Percentiles rank a stretch among this genome's conserved stretches.
Evolutionary conservation across 2,329 filamentous ascomycete species (phyloP).

Genomic region (Pseudogymnoascus sp.): DNA sequence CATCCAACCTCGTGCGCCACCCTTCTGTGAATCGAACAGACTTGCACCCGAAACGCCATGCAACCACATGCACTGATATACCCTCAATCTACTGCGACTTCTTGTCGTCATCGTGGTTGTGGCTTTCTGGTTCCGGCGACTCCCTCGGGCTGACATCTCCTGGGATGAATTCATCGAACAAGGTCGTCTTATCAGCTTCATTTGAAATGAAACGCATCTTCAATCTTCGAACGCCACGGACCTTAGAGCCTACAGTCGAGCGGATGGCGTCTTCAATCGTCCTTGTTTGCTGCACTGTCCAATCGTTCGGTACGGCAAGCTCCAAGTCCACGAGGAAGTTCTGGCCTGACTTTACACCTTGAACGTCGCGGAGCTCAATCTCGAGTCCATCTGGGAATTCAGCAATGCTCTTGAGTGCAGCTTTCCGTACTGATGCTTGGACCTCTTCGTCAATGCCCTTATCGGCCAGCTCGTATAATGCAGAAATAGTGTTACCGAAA

Average conservation of each 20-base stretch:
- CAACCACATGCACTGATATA: background rate
- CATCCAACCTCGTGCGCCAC: background rate
- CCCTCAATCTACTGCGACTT: background rate
- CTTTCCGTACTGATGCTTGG: constrained; percentile 60
- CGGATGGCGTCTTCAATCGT: constrained; percentile 68
- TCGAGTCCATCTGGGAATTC: constrained; percentile 46
- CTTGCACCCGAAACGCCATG: constrained; percentile 3
- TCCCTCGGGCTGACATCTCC: constrained; percentile 49
- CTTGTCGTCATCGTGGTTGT: constrained; percentile 1
- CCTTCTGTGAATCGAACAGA: constrained; percentile 3
- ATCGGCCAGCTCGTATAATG: constrained; percentile 86
- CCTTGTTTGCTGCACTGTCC: constrained; percentile 64
- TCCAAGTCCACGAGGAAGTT: constrained; percentile 93
- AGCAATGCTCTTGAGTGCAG: constrained; percentile 51
- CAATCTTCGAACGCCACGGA: constrained; percentile 76
- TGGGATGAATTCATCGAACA: constrained; percentile 73
- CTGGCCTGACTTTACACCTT: constrained; percentile 90
- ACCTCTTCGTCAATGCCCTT: constrained; percentile 80
- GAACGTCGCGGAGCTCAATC: constrained; percentile 61
- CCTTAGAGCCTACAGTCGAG: constrained; percentile 62
- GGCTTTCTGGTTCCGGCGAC: constrained; percentile 41
- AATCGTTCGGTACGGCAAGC: constrained; percentile 66
- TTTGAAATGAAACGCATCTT: constrained; percentile 74
- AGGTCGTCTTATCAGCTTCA: constrained; percentile 46
- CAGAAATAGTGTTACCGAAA: constrained; percentile 71